Percentiles rank a stretch among this genome's conserved stretches.
These are phyloP conservation scores for Trichoderma sp. DNA, from an alignment of 2,329 filamentous ascomycete species.

Conservation along the genomic window DNA sequence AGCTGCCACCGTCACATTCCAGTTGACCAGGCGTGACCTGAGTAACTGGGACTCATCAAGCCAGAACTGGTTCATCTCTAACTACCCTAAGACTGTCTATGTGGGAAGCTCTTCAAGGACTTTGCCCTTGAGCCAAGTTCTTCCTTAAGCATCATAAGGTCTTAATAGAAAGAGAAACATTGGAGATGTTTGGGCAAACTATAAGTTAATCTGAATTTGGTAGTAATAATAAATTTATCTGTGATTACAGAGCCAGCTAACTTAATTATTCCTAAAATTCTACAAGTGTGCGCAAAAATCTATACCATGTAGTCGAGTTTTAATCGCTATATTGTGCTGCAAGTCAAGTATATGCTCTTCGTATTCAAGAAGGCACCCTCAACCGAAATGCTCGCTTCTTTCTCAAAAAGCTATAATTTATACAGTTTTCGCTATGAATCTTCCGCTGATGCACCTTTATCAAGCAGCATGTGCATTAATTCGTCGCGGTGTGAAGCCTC, in stretches of 20 bases:
- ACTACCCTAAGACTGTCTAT: constrained; percentile 1
- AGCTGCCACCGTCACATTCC: constrained; percentile 6
- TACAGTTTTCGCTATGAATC: not conserved
- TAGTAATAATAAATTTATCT: not conserved
- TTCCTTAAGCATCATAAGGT: not conserved
- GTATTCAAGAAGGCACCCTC: no score
- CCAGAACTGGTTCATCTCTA: constrained; percentile 5
- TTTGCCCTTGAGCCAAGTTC: not conserved
- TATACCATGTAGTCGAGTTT: no score
- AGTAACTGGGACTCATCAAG: not conserved
- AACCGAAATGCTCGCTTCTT: no score
- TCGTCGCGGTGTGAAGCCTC: not conserved
- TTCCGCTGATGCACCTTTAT: not conserved
- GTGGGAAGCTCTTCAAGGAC: constrained; percentile 11
- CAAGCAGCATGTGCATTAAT: not conserved
- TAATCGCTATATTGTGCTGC: no score
- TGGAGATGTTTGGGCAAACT: not conserved
- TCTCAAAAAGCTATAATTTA: no score
- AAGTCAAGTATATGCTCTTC: no score
- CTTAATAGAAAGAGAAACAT: not conserved
- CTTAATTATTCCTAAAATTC: no score
- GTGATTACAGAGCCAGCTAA: no score
- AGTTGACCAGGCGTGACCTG: constrained; percentile 6
- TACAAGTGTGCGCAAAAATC: no score
- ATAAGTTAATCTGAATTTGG: not conserved